Conservation (phyloP, 345 rosid genomes). For the Viola odorata region DNA sequence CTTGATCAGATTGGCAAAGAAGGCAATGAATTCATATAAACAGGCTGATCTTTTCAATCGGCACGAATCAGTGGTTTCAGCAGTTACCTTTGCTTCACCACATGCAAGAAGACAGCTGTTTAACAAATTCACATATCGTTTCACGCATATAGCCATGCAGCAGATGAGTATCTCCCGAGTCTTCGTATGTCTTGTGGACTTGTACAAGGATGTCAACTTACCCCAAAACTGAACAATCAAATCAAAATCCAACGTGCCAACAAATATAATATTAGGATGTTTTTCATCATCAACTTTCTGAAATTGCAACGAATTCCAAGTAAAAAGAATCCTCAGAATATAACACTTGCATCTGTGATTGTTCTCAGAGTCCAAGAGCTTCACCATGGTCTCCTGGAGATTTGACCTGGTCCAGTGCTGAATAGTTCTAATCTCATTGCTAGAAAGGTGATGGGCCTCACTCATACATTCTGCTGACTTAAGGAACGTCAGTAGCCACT, state of each 20-base stretch:
- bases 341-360: constrained; percentile 61
- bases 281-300: constrained; percentile 25
- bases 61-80: constrained; percentile 16
- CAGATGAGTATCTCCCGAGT: constrained; percentile 61
- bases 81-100: constrained; percentile 12
- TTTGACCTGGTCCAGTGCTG: constrained; percentile 55
- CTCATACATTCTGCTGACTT: constrained; percentile 36
- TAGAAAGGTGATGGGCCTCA: constrained; percentile 18
- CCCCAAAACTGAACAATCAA: constrained; percentile 60
- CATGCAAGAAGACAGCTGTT: constrained; percentile 23
- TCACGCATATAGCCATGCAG: constrained; percentile 81
- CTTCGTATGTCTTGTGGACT: constrained; percentile 54
- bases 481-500: constrained; percentile 75
- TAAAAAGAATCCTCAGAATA: constrained; percentile 68
- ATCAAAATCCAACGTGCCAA: constrained; percentile 55
- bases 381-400: constrained; percentile 57
- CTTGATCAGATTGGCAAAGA: constrained; percentile 52
- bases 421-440: constrained; percentile 37
- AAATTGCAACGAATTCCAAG: constrained; percentile 73
- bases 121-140: constrained; percentile 39
- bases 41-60: constrained; percentile 25
- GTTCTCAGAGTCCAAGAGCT: constrained; percentile 54
- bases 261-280: constrained; percentile 29
- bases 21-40: constrained; percentile 44
- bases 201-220: constrained; percentile 45